Conservation (phyloP, 2,329 filamentous ascomycete genomes). For the Diaporthe sp. region DNA sequence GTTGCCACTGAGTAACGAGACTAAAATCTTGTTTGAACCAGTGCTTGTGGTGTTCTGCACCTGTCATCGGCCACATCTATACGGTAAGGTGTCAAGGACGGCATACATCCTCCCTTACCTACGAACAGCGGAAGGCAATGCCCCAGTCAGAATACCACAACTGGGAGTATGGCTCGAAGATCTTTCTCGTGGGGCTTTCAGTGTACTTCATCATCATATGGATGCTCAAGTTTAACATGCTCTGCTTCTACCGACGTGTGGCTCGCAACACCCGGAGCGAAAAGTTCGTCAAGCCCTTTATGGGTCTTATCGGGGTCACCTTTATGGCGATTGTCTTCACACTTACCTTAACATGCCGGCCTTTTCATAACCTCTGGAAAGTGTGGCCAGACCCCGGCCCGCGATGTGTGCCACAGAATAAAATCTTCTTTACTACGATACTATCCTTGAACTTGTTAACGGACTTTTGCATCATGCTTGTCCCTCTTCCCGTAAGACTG, state of each 20-base stretch:
- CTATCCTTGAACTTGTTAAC: not conserved
- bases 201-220: not conserved
- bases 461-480: conserved; percentile 2
- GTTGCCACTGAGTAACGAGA: not conserved
- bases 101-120: not conserved
- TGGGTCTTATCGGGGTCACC: not conserved
- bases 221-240: conserved; percentile 19
- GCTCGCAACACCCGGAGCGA: not conserved
- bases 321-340: not conserved
- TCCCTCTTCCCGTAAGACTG: not conserved
- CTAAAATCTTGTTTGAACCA: not conserved
- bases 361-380: conserved; percentile 3
- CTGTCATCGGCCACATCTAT: conserved; percentile 3
- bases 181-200: not conserved
- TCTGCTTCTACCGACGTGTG: conserved; percentile 9
- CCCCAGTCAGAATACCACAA: not conserved
- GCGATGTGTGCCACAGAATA: not conserved
- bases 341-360: not conserved
- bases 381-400: conserved; percentile 10
- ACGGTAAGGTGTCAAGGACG: not conserved
- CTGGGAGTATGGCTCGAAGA: not conserved
- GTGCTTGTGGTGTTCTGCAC: not conserved
- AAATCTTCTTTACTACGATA: not conserved
- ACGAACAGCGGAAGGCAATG: conserved; percentile 3
- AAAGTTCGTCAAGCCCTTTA: conserved; percentile 1